A percentile compares a stretch with the other conserved stretches of the same genome.
phyloP scores from a whole-genome alignment of 2,329 filamentous ascomycete species.

The Alternaria rosae region DNA sequence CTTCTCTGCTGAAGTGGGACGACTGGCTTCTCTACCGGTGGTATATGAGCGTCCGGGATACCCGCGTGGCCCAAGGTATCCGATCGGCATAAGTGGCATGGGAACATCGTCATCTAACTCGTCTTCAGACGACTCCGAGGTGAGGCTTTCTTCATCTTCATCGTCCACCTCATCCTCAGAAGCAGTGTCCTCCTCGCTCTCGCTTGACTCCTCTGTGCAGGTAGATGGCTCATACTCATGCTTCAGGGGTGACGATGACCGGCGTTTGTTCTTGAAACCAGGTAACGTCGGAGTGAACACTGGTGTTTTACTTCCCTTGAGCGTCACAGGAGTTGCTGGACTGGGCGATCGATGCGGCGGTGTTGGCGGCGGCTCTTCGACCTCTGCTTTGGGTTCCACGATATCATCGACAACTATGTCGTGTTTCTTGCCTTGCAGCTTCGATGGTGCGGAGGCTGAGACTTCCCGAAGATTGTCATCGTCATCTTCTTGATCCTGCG shows the following conservation, averaged over 20 bases:
- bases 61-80: conserved; percentile 27
- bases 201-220: conserved; percentile 67
- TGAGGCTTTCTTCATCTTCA: conserved; percentile 59
- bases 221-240: conserved; percentile 94
- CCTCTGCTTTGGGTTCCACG: conserved; percentile 19
- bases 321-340: conserved; percentile 55
- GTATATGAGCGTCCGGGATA: conserved; percentile 22
- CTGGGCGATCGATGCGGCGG: conserved; percentile 63
- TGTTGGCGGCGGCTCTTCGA: conserved; percentile 50
- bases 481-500: conserved; percentile 25
- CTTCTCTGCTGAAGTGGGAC: conserved; percentile 16
- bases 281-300: conserved; percentile 58
- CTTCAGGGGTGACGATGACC: conserved; percentile 91
- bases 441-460: conserved; percentile 40
- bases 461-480: conserved; percentile 20
- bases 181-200: conserved; percentile 62
- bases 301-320: conserved; percentile 55
- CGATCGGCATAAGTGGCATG: conserved; percentile 47
- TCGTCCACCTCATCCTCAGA: conserved; percentile 53
- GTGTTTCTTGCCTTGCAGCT: conserved; percentile 33
- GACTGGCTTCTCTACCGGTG: conserved; percentile 18
- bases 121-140: conserved; percentile 63
- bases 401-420: conserved; percentile 22
- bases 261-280: conserved; percentile 63
- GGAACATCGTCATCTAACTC: conserved; percentile 61